Conservation (phyloP, 805 yeast species). For the Candida loeiensis region DNA sequence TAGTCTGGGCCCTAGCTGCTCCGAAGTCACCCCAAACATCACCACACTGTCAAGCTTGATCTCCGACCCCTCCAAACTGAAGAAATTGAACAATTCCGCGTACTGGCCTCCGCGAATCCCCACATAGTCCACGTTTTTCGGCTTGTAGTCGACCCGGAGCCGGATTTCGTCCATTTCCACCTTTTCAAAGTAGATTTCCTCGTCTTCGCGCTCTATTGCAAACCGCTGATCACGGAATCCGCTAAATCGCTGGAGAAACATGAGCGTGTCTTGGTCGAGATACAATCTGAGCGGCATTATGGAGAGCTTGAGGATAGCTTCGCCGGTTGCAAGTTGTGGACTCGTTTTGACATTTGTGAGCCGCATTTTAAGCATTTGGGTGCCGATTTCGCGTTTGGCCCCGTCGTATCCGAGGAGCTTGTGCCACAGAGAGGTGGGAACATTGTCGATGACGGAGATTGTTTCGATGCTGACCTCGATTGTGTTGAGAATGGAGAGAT, state of each 20-base stretch:
- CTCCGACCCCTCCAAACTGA: constrained; percentile 81
- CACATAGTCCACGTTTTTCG: constrained; percentile 79
- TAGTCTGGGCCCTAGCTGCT: constrained; percentile 51
- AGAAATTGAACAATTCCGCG: constrained; percentile 83
- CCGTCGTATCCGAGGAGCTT: constrained; percentile 70
- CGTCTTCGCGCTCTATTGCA: constrained; percentile 55
- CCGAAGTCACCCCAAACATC: constrained; percentile 75
- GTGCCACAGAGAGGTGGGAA: constrained; percentile 89
- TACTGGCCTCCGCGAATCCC: constrained; percentile 85
- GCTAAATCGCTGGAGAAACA: constrained; percentile 73
- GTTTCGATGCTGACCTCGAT: constrained; percentile 49
- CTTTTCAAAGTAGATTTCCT: constrained; percentile 63
- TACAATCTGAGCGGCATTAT: constrained; percentile 76
- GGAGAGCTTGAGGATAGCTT: constrained; percentile 49
- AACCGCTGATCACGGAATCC: constrained; percentile 75
- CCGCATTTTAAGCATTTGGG: constrained; percentile 54
- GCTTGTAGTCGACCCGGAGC: constrained; percentile 82
- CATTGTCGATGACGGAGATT: constrained; percentile 67
- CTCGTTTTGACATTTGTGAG: constrained; percentile 65
- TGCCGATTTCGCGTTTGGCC: constrained; percentile 65
- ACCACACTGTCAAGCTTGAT: constrained; percentile 59
- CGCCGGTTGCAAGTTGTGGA: constrained; percentile 61
- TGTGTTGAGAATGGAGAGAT: constrained; percentile 33
- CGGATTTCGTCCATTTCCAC: constrained; percentile 57
- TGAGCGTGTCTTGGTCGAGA: constrained; percentile 91